phyloP scores from a whole-genome alignment of 768 basidiomycete species.

The Panaeolus papilionaceus region DNA sequence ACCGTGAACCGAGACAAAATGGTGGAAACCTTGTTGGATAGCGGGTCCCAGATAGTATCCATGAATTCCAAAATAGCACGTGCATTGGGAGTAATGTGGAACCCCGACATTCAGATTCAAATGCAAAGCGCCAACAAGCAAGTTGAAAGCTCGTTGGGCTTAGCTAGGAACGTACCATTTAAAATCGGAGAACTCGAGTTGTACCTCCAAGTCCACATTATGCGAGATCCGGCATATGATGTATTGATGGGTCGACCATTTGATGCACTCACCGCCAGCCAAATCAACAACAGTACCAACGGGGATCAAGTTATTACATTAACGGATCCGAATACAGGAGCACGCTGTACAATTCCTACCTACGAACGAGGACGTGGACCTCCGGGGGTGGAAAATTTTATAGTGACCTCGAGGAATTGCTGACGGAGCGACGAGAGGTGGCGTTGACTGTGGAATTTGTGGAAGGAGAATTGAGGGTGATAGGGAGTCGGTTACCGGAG shows the following conservation, averaged over 20 bases:
- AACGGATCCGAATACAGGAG: constrained; percentile 28
- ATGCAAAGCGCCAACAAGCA: constrained; percentile 31
- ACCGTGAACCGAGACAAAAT: background rate
- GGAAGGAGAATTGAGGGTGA: constrained; percentile 1
- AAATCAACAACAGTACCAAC: constrained; percentile 23
- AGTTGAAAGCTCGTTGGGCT: constrained; percentile 23
- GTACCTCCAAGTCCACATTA: constrained; percentile 35
- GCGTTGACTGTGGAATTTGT: constrained; percentile 21
- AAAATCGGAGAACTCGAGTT: constrained; percentile 27
- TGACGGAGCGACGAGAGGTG: constrained; percentile 22
- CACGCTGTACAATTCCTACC: constrained; percentile 23
- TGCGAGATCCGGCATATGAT: constrained; percentile 30
- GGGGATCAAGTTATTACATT: constrained; percentile 25
- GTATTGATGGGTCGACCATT: constrained; percentile 32
- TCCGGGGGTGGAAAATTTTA: background rate
- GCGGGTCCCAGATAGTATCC: constrained; percentile 35
- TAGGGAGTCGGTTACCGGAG: constrained; percentile 5
- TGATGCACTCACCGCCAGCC: constrained; percentile 23
- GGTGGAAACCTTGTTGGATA: constrained; percentile 30
- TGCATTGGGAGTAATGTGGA: constrained; percentile 21
- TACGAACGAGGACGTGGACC: constrained; percentile 14
- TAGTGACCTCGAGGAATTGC: constrained; percentile 23
- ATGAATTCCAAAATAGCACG: constrained; percentile 26
- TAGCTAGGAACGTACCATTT: constrained; percentile 16
- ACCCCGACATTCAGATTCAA: constrained; percentile 27